Evolutionary conservation across 345 rosid species (phyloP).

Genomic region (Rhizophora mangle): DNA sequence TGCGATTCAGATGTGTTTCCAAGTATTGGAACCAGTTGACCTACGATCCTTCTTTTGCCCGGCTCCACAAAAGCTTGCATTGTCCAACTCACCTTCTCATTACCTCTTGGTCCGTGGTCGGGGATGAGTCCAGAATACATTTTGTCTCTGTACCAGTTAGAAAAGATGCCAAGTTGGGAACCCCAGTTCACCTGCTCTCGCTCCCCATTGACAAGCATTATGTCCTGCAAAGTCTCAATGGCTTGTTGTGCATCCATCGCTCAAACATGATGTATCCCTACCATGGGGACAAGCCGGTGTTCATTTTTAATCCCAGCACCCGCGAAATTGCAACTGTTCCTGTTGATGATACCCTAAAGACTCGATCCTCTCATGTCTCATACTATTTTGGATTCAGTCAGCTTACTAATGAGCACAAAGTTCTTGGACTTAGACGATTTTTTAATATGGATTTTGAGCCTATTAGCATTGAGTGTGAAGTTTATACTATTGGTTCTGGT

Average conservation of each 20-base stretch:
- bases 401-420: neutral
- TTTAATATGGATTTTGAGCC: neutral
- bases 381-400: conserved; percentile 3
- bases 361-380: neutral
- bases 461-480: neutral
- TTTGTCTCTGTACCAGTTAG: neutral
- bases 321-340: neutral
- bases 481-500: neutral
- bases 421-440: neutral
- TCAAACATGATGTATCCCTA: conserved; percentile 1
- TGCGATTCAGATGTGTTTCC: conserved; percentile 1
- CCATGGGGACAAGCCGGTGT: neutral
- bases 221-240: conserved; percentile 2
- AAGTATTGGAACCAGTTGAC: neutral
- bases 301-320: conserved; percentile 2
- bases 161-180: neutral
- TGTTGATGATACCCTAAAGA: neutral
- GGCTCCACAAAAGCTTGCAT: neutral
- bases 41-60: neutral
- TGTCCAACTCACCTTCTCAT: neutral
- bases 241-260: conserved; percentile 3
- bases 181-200: neutral
- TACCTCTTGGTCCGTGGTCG: neutral
- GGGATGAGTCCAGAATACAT: neutral
- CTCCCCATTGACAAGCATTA: conserved; percentile 1